Evolutionary conservation across 768 basidiomycete species (phyloP).

Genomic region (Naganishia onofrii): DNA sequence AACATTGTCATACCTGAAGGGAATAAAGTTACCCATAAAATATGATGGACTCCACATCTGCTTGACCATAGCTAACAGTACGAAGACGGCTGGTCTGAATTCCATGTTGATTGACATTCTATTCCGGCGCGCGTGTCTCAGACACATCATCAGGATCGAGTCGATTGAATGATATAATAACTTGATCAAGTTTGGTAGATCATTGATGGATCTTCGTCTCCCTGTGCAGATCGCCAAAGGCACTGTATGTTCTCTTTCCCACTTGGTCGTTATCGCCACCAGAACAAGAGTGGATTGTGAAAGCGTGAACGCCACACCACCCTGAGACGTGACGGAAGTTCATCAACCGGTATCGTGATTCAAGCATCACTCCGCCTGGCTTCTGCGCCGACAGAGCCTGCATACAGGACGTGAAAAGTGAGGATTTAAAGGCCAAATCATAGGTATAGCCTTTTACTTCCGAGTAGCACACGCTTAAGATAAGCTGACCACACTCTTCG

Average conservation of each 20-base stretch:
- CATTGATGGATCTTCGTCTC: constrained; percentile 8
- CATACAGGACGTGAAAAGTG: neutral
- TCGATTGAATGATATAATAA: no score
- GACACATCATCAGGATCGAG: neutral
- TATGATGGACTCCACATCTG: no score
- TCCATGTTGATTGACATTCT: constrained; percentile 6
- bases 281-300: no score
- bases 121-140: constrained; percentile 3
- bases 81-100: no score
- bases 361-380: neutral
- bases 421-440: neutral
- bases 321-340: neutral
- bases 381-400: neutral
- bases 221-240: neutral
- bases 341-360: neutral
- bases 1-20: no score
- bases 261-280: neutral
- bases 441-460: neutral
- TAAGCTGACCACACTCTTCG: neutral
- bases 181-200: neutral
- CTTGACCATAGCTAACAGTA: no score
- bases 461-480: neutral
- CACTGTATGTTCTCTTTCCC: neutral
- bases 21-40: no score
- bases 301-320: no score